phyloP scores from a whole-genome alignment of 768 basidiomycete genomes.

The Pleurotus tuoliensis region DNA sequence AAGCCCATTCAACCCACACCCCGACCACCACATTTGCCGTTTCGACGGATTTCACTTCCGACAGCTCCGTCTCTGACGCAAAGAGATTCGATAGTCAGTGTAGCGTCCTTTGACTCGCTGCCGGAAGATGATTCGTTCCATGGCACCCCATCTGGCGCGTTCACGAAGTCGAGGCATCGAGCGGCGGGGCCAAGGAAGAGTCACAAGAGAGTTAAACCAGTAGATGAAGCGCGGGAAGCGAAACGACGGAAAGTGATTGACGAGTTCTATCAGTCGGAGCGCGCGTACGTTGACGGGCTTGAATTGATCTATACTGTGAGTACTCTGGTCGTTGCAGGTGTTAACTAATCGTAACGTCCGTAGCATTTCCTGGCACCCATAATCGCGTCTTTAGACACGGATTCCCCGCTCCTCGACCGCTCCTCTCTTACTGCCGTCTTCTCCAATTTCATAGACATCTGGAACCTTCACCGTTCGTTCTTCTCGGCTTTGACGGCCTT shows the following conservation, averaged over 20 bases:
- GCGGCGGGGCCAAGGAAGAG: constrained; percentile 35
- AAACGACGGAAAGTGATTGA: constrained; percentile 70
- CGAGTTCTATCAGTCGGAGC: constrained; percentile 82
- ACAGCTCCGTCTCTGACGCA: constrained; percentile 47
- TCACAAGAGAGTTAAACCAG: constrained; percentile 33
- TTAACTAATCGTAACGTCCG: constrained; percentile 7
- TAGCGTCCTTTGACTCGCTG: constrained; percentile 71
- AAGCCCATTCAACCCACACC: constrained; percentile 28
- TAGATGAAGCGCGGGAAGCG: constrained; percentile 43
- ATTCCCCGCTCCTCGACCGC: constrained; percentile 66
- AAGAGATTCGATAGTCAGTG: constrained; percentile 64
- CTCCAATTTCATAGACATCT: constrained; percentile 88
- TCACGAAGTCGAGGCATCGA: constrained; percentile 29
- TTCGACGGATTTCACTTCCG: constrained; percentile 60
- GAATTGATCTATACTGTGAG: constrained; percentile 79
- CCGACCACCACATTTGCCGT: constrained; percentile 49
- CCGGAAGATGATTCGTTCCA: constrained; percentile 43
- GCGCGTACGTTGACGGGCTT: constrained; percentile 74
- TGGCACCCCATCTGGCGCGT: constrained; percentile 26
- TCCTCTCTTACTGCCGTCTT: constrained; percentile 70
- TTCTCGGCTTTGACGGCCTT: constrained; percentile 54
- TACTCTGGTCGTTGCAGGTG: constrained; percentile 11
- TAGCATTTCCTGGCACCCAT: constrained; percentile 84
- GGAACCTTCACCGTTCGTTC: constrained; percentile 82
- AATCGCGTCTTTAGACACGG: constrained; percentile 66